Evolutionary conservation across 2,329 filamentous ascomycete species (phyloP), one percentile per base, ranked within the genome.

Genomic region (Tolypocladium capitatum): DNA sequence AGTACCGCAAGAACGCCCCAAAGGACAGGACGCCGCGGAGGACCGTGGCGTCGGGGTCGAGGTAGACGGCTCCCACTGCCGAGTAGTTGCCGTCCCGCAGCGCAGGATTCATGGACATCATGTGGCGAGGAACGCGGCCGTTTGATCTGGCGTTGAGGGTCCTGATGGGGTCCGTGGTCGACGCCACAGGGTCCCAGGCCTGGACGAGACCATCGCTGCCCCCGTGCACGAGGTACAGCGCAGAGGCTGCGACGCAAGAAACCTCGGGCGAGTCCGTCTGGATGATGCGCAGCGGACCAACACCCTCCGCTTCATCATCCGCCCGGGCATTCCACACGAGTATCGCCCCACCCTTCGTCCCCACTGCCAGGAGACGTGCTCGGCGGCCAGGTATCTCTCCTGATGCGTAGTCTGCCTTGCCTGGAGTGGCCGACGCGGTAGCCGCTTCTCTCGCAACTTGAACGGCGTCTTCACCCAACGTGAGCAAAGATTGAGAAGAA

Each of bases 181-280:
- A 97, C 1, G 83, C 87, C 43, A 98, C 71, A n/a, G 86, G 86
- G 68, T 98, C 92, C 92, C 92, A 98, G 6, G 89, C 86, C 63
- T 97, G 92, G 5, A 95, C 91, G 3, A 97, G 76, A 1, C 92
- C 91, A 65, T 98, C 92, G 55, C 86, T 95, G 27, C 92, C 92
- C 45, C 92, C 92, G 62, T 95, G 87, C 7, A 97, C 85, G 16
- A 98, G 68, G 60, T 94, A 94, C 16, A 98, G 71, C 2, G 88
- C 85, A 1, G 89, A 88, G 43, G 95, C 64, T 6, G 84, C 92
- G 16, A 98, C 66, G 51, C 82, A 87, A 0, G 89, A 86, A 18
- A 97, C 81, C 60, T 88, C 78, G 0, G 91, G 89, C 0, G 91
- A 97, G 42, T 94, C 88, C 0, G 92, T 97, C 57, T 90, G 81